Percentiles rank a stretch among this genome's conserved stretches.
Conservation (phyloP, 768 basidiomycete species). For the Gymnopilus dilepis region DNA sequence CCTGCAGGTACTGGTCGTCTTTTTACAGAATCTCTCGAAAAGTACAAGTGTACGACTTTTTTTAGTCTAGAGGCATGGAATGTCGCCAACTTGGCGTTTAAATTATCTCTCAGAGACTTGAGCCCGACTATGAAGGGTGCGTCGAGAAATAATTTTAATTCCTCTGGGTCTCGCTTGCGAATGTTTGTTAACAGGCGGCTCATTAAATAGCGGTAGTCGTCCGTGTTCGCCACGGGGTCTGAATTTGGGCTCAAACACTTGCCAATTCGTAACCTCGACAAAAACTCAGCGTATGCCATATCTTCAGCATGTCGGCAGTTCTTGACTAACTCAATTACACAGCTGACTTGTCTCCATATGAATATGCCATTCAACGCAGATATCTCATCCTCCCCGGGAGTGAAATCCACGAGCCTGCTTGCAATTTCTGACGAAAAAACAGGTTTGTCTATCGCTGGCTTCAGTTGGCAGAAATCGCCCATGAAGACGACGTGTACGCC, state of each 20-base stretch:
- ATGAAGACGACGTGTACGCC: no score
- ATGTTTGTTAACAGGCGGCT: background rate
- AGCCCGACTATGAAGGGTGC: background rate
- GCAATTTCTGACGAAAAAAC: background rate
- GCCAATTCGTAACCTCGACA: background rate
- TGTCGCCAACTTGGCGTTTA: background rate
- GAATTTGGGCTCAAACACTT: background rate
- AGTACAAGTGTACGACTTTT: background rate
- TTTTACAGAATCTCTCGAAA: background rate
- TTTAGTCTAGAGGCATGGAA: background rate
- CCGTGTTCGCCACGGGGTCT: background rate
- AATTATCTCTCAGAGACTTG: background rate
- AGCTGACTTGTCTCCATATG: background rate
- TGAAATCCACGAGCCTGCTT: background rate
- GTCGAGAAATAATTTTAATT: background rate
- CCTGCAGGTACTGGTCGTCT: background rate
- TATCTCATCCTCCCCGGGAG: background rate
- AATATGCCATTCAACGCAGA: background rate
- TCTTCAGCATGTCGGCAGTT: background rate
- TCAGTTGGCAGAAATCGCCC: no score
- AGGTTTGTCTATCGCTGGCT: background rate
- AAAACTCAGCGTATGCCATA: background rate
- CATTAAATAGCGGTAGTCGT: background rate
- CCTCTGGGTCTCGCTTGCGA: background rate
- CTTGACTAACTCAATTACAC: background rate